phyloP scores from a whole-genome alignment of 1,284 basidiomycete genomes.

The Exsudoporus floridanus region DNA sequence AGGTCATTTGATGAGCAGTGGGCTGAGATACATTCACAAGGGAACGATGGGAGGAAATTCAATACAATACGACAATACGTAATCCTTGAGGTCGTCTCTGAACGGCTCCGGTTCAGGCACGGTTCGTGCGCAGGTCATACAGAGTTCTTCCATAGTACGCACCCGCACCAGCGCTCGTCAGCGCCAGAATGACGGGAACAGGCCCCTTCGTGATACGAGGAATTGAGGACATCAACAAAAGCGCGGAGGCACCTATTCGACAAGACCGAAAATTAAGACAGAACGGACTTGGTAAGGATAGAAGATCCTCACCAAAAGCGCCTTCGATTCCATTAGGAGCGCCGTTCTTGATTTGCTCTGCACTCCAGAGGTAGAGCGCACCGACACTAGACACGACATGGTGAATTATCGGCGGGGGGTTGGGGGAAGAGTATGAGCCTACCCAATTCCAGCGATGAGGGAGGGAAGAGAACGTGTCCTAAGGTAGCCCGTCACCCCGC shows the following conservation, averaged over 20 bases:
- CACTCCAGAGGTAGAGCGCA: slow-evolving; percentile 73
- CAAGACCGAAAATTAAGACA: neutral
- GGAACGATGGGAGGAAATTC: neutral
- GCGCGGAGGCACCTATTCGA: slow-evolving; percentile 66
- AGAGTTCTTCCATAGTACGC: slow-evolving; percentile 72
- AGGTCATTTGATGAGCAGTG: neutral
- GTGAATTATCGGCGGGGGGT: neutral
- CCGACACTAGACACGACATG: slow-evolving; percentile 56
- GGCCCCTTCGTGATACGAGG: slow-evolving; percentile 78
- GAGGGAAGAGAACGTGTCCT: slow-evolving; percentile 76
- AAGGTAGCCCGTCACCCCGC: slow-evolving; percentile 71
- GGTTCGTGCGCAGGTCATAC: slow-evolving; percentile 47
- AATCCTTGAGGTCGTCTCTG: neutral
- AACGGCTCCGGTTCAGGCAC: slow-evolving; percentile 14
- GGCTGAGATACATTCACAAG: slow-evolving; percentile 1
- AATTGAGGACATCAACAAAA: slow-evolving; percentile 76
- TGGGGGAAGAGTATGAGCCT: slow-evolving; percentile 17
- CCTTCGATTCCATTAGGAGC: slow-evolving; percentile 70
- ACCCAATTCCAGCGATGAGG: slow-evolving; percentile 78
- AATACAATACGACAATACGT: slow-evolving; percentile 11
- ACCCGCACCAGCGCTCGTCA: slow-evolving; percentile 60
- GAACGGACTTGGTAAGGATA: neutral
- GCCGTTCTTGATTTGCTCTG: slow-evolving; percentile 70
- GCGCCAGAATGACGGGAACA: slow-evolving; percentile 65
- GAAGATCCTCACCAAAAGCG: slow-evolving; percentile 60